Evolutionary conservation across 2,329 filamentous ascomycete species (phyloP), one percentile per base, ranked within the genome.

Genomic region (Daldinia sp.): DNA sequence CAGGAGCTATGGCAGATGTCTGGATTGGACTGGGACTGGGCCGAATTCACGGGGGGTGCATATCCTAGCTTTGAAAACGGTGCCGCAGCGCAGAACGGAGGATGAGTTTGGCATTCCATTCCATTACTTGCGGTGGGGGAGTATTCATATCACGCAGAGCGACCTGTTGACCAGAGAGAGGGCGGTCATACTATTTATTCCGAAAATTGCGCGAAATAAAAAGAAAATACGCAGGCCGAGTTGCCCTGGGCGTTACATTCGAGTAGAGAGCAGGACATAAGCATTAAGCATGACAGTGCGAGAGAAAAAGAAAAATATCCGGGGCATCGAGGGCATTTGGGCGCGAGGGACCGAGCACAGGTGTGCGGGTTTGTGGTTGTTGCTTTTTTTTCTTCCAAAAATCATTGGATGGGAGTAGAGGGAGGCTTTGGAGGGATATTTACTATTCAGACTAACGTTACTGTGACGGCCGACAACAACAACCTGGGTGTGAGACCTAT

Each of bases 1-100:
- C 93, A 95, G 74, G 96, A 98, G 80, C 81, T 98, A 28, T 99
- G 96, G 89, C 92, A 95, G 79, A 90, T 98, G 88, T 94, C 95
- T 1, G 97, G 93, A 2, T 86, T 98, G 23, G 95, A 98, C 78
- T 98, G 94, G 94, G 93, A 88, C 76, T 90, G 88, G 87, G 88
- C 88, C 1, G 88, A 90, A 78, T 89, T 90, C 84, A 89, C 87
- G 35, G 88, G 88, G n/a, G 88, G 88, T 9, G 83, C 85, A 2
- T 90, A 90, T 73, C 88, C 88, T 10, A 85, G 85, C 28, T 88
- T 90, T 44, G 88, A 90, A 75, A 90, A 90, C 70, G 88, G 88
- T 5, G 86, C 84, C 65, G 71, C 74, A 33, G 73, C 71, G 65
- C 69, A 69, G 23, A 67, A 63, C 10, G 64, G 62, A 37, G n/a